These are phyloP conservation scores for Penicillium lagena DNA, from an alignment of 495 filamentous ascomycete species.

Conservation along the genomic window DNA sequence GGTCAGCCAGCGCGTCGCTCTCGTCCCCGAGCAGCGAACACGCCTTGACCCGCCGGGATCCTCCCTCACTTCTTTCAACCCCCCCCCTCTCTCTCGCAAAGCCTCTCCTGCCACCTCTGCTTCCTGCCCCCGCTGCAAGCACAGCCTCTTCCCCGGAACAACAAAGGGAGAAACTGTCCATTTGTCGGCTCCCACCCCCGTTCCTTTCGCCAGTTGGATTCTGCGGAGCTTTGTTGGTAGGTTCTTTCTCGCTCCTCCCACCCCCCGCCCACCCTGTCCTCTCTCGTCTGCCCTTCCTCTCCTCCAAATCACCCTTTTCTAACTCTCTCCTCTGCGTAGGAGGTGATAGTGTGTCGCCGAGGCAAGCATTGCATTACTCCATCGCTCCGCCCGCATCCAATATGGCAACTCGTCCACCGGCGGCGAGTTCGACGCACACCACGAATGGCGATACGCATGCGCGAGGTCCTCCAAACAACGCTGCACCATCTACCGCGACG, in stretches of 20 bases:
- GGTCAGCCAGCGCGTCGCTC: constrained; percentile 8
- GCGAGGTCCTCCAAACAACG: constrained; percentile 16
- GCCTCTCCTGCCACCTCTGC: too few species aligned
- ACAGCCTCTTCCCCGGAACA: background rate
- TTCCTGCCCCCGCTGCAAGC: too few species aligned
- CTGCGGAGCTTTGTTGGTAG: constrained; percentile 27
- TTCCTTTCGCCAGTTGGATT: constrained; percentile 6
- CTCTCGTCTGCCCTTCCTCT: constrained; percentile 14
- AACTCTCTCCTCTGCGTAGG: background rate
- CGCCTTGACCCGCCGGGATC: constrained; percentile 20
- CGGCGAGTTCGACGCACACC: constrained; percentile 26
- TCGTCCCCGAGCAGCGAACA: constrained; percentile 11
- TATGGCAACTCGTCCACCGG: constrained; percentile 24
- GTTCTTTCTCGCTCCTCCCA: constrained; percentile 23
- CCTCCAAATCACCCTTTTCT: background rate
- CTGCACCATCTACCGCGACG: constrained; percentile 20
- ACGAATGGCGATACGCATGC: constrained; percentile 27
- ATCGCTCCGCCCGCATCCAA: constrained; percentile 16
- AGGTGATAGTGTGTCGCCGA: constrained; percentile 8
- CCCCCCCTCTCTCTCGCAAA: constrained; percentile 15
- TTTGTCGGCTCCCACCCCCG: constrained; percentile 4
- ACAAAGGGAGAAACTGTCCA: constrained; percentile 7
- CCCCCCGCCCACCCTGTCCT: constrained; percentile 21
- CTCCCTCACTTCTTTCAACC: constrained; percentile 16
- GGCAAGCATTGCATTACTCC: constrained; percentile 6